phyloP scores from a whole-genome alignment of 2,329 filamentous ascomycete genomes.

The Exserohilum turcica region DNA sequence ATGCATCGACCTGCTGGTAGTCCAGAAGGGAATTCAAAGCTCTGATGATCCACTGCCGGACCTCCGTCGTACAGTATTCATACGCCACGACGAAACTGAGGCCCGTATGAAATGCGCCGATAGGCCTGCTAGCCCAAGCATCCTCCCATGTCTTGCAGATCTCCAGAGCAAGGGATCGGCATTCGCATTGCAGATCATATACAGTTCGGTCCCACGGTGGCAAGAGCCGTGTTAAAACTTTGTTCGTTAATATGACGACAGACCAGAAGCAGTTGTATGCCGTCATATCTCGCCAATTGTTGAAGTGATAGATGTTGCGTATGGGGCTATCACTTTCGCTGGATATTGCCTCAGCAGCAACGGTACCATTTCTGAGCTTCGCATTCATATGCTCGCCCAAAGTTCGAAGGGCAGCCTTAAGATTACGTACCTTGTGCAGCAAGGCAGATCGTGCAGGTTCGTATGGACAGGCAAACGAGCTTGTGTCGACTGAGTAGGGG shows the following conservation, averaged over 20 bases:
- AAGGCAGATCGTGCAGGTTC: slow-evolving; percentile 19
- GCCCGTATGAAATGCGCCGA: slow-evolving; percentile 40
- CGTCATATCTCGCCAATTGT: slow-evolving; percentile 37
- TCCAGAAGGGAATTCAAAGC: slow-evolving; percentile 37
- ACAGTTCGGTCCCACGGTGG: slow-evolving; percentile 27
- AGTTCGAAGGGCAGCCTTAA: slow-evolving; percentile 29
- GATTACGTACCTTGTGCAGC: slow-evolving; percentile 29
- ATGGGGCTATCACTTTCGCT: slow-evolving; percentile 28
- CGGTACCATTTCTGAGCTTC: slow-evolving; percentile 29
- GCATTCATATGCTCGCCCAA: slow-evolving; percentile 27
- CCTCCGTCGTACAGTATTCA: slow-evolving; percentile 32
- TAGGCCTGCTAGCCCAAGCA: slow-evolving; percentile 40
- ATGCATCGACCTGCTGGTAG: slow-evolving; percentile 31
- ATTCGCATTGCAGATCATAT: slow-evolving; percentile 35
- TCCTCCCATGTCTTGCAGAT: slow-evolving; percentile 46
- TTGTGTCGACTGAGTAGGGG: background rate
- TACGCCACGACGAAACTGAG: slow-evolving; percentile 43
- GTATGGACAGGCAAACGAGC: background rate
- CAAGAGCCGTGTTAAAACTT: slow-evolving; percentile 36
- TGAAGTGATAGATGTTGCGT: slow-evolving; percentile 36
- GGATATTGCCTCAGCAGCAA: slow-evolving; percentile 26
- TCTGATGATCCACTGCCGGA: slow-evolving; percentile 36
- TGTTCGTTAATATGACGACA: slow-evolving; percentile 38
- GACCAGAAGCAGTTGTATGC: slow-evolving; percentile 43
- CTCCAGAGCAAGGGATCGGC: slow-evolving; percentile 31